Base-by-base conservation (phyloP, 768 basidiomycete genomes). In the Leccinellum luteum region DNA sequence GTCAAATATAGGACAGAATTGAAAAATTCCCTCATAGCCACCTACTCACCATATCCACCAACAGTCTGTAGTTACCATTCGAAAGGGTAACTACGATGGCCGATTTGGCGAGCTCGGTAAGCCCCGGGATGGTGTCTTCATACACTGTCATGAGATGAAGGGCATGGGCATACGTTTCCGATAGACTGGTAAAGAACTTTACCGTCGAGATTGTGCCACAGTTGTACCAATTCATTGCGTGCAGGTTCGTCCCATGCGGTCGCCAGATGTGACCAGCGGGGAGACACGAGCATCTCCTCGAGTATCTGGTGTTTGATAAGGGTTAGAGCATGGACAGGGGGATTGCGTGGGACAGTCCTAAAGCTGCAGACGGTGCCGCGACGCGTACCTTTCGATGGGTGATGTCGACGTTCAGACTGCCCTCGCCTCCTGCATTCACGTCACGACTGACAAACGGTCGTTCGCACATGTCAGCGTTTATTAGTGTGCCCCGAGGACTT, bases 161-260 rank as follows among this genome's bases (percentile, higher is more conserved):
- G 15, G 13, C 3, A 30, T 4, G 28, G 25, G 19, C 14, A 25
- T 25, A 21, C 13, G 25, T 48, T 25, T 8, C 12, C 25, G 15
- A 48, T 4, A 7, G n/a, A n/a, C 7, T 1, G 25, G 32, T 14
- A 19, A 45, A 4, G 9, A 27, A 19, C 72, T 41, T 32, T 63
- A 80, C 86, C 82, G 12, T 79, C 65, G 2, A 88, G 66, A n/a
- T 78, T 67, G 65, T 89, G 87, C 87, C 87, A 89, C 3, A 77
- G 68, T 3, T 77, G 63, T 12, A 79, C 83, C 3, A 87, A 64
- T 3, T 80, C 66, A 17, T 66, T 60, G 17, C 84, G 76, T 12
- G 75, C 76, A 3, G 65, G 49, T 14, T 80, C 78, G 38, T 76
- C 75, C 76, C 83, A 82, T 13, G 71, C 19, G 0, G 67, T 43